A percentile compares a stretch with the other conserved stretches of the same genome.
phyloP scores from a whole-genome alignment of 306 rosid genomes.

The Castanospermum australe region DNA sequence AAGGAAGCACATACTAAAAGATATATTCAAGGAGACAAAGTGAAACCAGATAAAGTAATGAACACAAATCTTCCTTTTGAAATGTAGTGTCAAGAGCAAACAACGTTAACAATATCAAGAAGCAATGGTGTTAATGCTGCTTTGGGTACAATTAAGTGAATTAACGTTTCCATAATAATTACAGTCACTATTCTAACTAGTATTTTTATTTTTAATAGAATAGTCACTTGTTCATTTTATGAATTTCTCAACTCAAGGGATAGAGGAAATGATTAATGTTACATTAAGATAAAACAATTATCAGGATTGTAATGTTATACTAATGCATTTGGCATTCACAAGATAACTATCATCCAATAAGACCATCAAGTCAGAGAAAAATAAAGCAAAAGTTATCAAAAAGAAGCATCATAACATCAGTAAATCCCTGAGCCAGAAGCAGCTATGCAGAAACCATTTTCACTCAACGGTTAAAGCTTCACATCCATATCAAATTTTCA shows the following conservation, averaged over 20 bases:
- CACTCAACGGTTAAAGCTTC: neutral
- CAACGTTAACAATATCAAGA: neutral
- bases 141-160: neutral
- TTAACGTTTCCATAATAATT: neutral
- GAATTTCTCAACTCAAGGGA: neutral
- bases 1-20: neutral
- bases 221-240: neutral
- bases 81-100: neutral
- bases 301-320: neutral
- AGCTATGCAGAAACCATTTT: neutral
- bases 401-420: neutral
- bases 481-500: neutral
- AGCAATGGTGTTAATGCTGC: neutral
- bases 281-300: neutral
- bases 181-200: neutral
- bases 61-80: neutral
- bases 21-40: neutral
- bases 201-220: neutral
- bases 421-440: neutral
- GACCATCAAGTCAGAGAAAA: neutral
- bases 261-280: neutral
- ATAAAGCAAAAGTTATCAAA: neutral
- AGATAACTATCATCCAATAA: conserved; percentile 6
- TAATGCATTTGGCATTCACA: neutral
- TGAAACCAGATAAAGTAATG: neutral